Evolutionary conservation across 2,329 filamentous ascomycete species (phyloP).

Genomic region (Tetracladium maxilliforme): DNA sequence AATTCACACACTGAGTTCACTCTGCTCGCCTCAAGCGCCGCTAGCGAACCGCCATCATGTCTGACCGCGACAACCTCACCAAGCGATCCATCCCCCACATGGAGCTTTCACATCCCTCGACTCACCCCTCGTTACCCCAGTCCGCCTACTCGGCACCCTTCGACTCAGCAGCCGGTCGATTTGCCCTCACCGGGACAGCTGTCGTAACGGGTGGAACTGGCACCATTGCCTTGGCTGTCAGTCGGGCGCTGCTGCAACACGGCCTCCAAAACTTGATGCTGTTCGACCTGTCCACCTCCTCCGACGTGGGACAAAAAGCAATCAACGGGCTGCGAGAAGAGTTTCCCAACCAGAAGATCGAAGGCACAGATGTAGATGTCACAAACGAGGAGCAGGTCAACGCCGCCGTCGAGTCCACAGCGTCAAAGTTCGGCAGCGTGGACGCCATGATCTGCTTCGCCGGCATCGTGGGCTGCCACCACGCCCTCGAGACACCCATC

Average conservation of each 20-base stretch:
- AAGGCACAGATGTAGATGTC: conserved; percentile 39
- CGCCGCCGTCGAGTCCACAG: conserved; percentile 22
- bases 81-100: conserved; percentile 2
- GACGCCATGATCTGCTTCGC: conserved; percentile 49
- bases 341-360: conserved; percentile 38
- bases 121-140: background rate
- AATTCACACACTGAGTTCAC: too few species aligned
- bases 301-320: conserved; percentile 20
- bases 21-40: too few species aligned
- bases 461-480: conserved; percentile 48
- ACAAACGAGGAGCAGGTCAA: conserved; percentile 33
- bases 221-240: conserved; percentile 41
- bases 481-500: conserved; percentile 42
- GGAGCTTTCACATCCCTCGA: background rate
- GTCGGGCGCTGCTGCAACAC: conserved; percentile 52
- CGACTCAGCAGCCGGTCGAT: conserved; percentile 7
- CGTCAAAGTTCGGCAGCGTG: conserved; percentile 29
- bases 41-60: conserved; percentile 26
- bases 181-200: conserved; percentile 15
- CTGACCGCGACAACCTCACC: conserved; percentile 2
- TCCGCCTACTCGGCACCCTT: conserved; percentile 2
- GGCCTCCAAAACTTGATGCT: conserved; percentile 43
- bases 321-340: conserved; percentile 30
- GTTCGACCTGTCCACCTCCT: conserved; percentile 37
- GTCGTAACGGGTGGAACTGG: conserved; percentile 53